Evolutionary conservation across 768 basidiomycete genomes (phyloP), one percentile per base, ranked within the genome.

Genomic region (Termitomyces sp.): DNA sequence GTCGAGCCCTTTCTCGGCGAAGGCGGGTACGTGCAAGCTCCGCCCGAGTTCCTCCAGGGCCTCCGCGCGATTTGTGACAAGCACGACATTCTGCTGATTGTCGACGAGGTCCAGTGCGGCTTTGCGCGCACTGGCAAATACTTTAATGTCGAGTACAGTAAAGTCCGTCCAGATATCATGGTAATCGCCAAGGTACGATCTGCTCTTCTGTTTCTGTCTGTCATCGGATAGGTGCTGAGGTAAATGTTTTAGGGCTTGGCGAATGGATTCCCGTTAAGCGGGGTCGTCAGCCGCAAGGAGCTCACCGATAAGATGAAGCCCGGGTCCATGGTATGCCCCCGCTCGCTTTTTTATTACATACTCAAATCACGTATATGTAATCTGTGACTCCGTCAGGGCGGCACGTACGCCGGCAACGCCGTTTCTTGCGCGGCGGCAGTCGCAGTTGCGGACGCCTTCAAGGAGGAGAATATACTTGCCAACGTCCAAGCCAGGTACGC

Each of bases 1-100:
- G 74, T 98, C 44, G 96, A 98, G 77, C 91, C 96, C 44, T 88
- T 98, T 1, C 79, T 98, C 33, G 95, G 95, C 28, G 96, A 98
- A 72, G 96, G 96, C 38, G 96, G 96, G 1, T 98, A 98, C 72
- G 91, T 97, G 16, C 87, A 92, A 32, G 92, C 94, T 0, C 92
- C 94, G 0, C 68, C 83, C 1, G 82, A 83, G 23, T 98, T 91
- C 77, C 72, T 98, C 60, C 79, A 82, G 49, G 93, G 92, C 23
- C 73, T 98, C 48, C 79, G 95, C 61, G 78, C 79, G 54, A 79
- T 95, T n/a, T 98, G 95, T 72, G 93, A 97, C 69, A 79, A 88
- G 70, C 79, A 98, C 69, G 85, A 81, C 9, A 91, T 98, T 50
- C 70, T 98, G 58, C 78, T 98, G 59, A 89, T 94, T 66, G 72